Base-by-base conservation (phyloP, 2,329 filamentous ascomycete genomes). In the Fusarium sp. region DNA sequence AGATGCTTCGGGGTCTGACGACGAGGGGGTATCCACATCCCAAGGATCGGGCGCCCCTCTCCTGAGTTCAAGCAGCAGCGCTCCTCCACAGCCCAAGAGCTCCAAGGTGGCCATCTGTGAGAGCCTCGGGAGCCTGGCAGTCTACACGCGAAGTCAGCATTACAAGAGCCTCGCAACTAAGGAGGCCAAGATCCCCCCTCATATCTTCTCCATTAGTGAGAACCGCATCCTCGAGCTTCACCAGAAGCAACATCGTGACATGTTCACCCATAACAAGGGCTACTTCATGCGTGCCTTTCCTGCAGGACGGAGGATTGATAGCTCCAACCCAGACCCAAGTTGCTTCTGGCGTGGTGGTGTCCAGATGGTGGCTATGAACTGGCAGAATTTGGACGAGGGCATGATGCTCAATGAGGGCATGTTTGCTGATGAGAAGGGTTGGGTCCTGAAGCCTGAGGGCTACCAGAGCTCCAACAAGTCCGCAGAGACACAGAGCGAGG, bases 331-430 rank as follows among this genome's bases (percentile, higher is more conserved):
- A 45, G 95, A 98, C 78, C 96, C 96, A 1, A 92, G 95, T 72
- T 91, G 91, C 50, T 97, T 95, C 80, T 99, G 96, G 96, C 91
- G 95, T 59, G 92, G 94, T 62, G 96, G 96, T 31, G 95, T 98
- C 22, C 96, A 99, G 82, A 98, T 99, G 96, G 95, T 94, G 6
- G 96, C 96, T 20, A 89, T 98, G 82, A 99, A 99, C 82, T 98
- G 96, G 96, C 96, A 99, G 83, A 96, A 93, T 4, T 93, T 95
- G 76, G 96, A 98, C 80, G 91, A 96, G 66, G 94, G 94, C 50
- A 97, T 98, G 90, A 97, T 98, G 87, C 90, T 99, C 80, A 98
- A 98, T 80, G 93, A 97, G 78, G 96, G 93, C 80, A 98, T 99
- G 96, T 99, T 98, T 81, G 94, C 94, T 38, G 93, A 91, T 11